A percentile compares a stretch with the other conserved stretches of the same genome.
Evolutionary conservation across 257 asterid species (phyloP).

Genomic region (Primulina eburnea): DNA sequence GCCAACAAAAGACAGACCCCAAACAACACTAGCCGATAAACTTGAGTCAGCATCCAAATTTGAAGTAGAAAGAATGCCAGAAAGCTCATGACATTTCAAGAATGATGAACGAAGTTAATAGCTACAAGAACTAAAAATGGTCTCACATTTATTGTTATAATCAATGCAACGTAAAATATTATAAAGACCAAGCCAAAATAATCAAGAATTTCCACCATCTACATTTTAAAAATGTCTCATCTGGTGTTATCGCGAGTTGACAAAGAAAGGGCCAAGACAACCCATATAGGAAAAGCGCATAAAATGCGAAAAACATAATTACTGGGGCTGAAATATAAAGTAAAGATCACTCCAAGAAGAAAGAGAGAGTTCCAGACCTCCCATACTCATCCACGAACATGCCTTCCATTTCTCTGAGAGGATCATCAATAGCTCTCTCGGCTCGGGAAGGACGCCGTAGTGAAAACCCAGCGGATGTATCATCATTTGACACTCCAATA

Average conservation of each 20-base stretch:
- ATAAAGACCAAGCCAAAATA: not conserved
- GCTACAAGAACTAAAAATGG: not conserved
- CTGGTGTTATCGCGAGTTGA: not conserved
- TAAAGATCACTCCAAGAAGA: constrained; percentile 1
- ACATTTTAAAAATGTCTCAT: not conserved
- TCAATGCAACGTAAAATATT: not conserved
- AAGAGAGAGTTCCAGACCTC: constrained; percentile 46
- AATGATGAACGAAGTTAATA: not conserved
- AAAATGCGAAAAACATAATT: constrained; percentile 14
- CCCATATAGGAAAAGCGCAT: constrained; percentile 15
- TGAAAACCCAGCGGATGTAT: constrained; percentile 58
- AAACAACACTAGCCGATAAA: not conserved
- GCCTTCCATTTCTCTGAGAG: constrained; percentile 98
- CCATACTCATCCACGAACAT: constrained; percentile 97
- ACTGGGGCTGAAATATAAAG: constrained; percentile 10
- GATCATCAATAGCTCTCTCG: constrained; percentile 93
- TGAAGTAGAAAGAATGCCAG: not conserved
- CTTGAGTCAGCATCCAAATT: not conserved
- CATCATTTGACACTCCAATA: constrained; percentile 58
- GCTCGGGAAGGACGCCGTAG: constrained; percentile 87
- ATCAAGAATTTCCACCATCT: not conserved
- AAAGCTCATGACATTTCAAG: constrained; percentile 1
- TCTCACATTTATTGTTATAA: not conserved
- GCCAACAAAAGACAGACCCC: not conserved
- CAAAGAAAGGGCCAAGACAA: not conserved